Evolutionary conservation across 371 early-diverging fungal species (phyloP).

Genomic region (Batkoa obscura): DNA sequence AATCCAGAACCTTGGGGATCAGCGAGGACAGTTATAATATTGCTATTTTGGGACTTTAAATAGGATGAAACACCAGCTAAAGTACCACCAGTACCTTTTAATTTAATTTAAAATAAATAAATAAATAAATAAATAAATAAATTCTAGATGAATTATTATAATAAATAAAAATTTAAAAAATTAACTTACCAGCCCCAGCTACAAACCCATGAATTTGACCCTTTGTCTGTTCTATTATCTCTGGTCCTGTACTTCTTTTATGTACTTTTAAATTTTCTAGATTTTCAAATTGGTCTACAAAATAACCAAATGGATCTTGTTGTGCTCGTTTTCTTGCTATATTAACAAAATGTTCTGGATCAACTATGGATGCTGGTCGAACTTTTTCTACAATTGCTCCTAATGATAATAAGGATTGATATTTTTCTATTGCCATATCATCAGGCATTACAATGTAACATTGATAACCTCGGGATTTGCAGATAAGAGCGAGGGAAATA

Average conservation of each 20-base stretch:
- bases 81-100: constrained; percentile 78
- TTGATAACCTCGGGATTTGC: constrained; percentile 65
- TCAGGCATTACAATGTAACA: constrained; percentile 93
- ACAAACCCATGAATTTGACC: constrained; percentile 64
- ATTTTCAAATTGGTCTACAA: constrained; percentile 92
- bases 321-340: constrained; percentile 57
- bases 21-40: constrained; percentile 52
- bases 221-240: constrained; percentile 54
- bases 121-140: neutral
- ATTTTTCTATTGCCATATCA: constrained; percentile 82
- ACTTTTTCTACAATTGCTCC: constrained; percentile 86
- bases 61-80: constrained; percentile 69
- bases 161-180: neutral
- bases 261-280: constrained; percentile 64
- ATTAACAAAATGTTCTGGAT: constrained; percentile 79
- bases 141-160: neutral
- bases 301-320: constrained; percentile 45
- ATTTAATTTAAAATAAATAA: neutral
- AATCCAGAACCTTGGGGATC: constrained; percentile 91
- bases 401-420: constrained; percentile 52
- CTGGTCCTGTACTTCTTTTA: constrained; percentile 72
- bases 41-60: constrained; percentile 41
- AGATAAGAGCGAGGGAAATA: constrained; percentile 64
- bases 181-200: constrained; percentile 42
- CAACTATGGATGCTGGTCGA: constrained; percentile 79